These are phyloP conservation scores for Raddia distichophylla DNA, from an alignment of 176 grass and related monocot genomes.

Conservation along the genomic window DNA sequence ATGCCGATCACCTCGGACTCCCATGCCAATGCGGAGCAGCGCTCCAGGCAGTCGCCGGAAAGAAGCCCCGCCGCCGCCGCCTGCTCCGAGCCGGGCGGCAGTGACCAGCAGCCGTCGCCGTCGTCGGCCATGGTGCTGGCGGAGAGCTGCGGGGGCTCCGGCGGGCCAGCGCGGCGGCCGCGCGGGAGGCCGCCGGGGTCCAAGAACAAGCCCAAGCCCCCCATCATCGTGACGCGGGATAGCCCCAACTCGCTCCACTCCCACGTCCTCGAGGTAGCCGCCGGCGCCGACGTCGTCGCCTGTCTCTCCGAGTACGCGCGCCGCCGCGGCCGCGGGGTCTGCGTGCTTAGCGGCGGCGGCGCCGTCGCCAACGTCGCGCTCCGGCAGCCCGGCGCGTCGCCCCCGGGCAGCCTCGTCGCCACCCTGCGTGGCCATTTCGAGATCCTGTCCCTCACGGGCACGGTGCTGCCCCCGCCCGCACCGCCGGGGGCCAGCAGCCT, in stretches of 20 bases:
- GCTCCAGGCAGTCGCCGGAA: slow-evolving; percentile 41
- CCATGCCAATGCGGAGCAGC: slow-evolving; percentile 61
- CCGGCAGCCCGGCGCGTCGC: slow-evolving; percentile 76
- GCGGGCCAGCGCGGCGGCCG: slow-evolving; percentile 46
- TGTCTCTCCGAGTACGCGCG: slow-evolving; percentile 83
- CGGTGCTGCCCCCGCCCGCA: slow-evolving; percentile 83
- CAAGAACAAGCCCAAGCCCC: slow-evolving; percentile 93
- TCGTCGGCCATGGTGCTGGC: slow-evolving; percentile 44
- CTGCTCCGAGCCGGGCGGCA: slow-evolving; percentile 7
- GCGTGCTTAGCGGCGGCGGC: slow-evolving; percentile 81
- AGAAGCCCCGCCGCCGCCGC: not conserved
- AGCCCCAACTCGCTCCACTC: slow-evolving; percentile 87
- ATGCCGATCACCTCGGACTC: slow-evolving; percentile 15
- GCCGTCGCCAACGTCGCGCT: slow-evolving; percentile 69
- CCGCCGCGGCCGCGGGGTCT: slow-evolving; percentile 73
- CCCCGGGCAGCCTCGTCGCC: slow-evolving; percentile 76
- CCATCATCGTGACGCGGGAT: slow-evolving; percentile 81
- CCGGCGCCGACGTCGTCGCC: slow-evolving; percentile 72
- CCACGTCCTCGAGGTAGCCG: slow-evolving; percentile 81
- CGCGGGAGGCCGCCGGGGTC: slow-evolving; percentile 78
- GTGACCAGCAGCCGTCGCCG: slow-evolving; percentile 55
- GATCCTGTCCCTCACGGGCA: slow-evolving; percentile 91
- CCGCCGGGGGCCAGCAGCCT: slow-evolving; percentile 70
- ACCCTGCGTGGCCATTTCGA: slow-evolving; percentile 76
- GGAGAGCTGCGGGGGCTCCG: slow-evolving; percentile 34